A percentile compares a stretch with the other conserved stretches of the same genome.
Conservation (phyloP, 805 yeast genomes). For the Zygosaccharomyces pseudorouxii region DNA sequence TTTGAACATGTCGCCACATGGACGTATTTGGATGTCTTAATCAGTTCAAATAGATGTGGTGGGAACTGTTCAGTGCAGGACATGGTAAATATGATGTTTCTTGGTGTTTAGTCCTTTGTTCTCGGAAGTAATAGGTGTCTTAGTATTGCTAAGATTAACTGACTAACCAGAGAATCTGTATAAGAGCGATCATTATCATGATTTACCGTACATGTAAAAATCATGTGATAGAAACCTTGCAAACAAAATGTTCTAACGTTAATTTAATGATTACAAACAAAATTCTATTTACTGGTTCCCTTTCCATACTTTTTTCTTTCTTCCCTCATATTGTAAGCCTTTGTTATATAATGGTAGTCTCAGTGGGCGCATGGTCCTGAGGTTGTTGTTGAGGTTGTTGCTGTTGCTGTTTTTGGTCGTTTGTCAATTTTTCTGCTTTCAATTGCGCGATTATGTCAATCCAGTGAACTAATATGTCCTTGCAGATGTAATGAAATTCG, state of each 20-base stretch:
- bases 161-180: background rate
- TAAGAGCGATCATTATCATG: background rate
- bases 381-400: conserved; percentile 4
- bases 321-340: background rate
- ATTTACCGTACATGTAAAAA: background rate
- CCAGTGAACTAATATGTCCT: conserved; percentile 27
- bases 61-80: conserved; percentile 37
- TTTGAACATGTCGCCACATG: conserved; percentile 76
- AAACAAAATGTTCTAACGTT: background rate
- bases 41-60: conserved; percentile 39
- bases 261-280: conserved; percentile 1
- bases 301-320: background rate
- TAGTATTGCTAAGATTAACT: background rate
- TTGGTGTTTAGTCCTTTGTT: background rate
- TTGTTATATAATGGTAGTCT: background rate
- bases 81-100: conserved; percentile 17
- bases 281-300: background rate
- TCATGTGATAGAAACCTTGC: background rate
- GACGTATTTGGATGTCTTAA: conserved; percentile 61
- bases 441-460: conserved; percentile 19
- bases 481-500: conserved; percentile 31
- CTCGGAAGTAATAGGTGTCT: background rate
- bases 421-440: conserved; percentile 25
- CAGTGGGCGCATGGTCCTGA: conserved; percentile 4
- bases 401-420: conserved; percentile 5